phyloP scores from a whole-genome alignment of 352 stramenopile species.

The Pythium rhizo-oryzae region DNA sequence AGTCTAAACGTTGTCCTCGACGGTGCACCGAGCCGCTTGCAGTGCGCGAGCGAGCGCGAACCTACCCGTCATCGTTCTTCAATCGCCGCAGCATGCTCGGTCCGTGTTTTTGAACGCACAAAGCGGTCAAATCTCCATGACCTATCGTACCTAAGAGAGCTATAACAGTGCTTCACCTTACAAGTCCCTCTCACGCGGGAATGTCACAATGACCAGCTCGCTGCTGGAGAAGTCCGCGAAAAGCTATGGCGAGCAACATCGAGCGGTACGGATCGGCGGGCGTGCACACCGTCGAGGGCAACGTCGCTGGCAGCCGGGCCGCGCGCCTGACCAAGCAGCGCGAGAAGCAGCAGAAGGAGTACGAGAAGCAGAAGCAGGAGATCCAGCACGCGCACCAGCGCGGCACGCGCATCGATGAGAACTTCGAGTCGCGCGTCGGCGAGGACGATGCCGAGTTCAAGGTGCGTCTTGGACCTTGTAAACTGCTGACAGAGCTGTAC shows the following conservation, averaged over 20 bases:
- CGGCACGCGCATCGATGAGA: slow-evolving; percentile 88
- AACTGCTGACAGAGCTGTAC: not conserved
- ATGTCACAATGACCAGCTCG: slow-evolving; percentile 14
- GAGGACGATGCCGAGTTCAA: slow-evolving; percentile 89
- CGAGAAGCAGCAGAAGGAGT: slow-evolving; percentile 93
- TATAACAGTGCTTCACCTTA: not conserved
- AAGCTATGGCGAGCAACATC: slow-evolving; percentile 59
- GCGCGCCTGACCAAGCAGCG: slow-evolving; percentile 92
- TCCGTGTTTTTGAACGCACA: slow-evolving; percentile 4
- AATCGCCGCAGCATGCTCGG: slow-evolving; percentile 58
- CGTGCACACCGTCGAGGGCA: slow-evolving; percentile 97
- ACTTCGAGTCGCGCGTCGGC: slow-evolving; percentile 88
- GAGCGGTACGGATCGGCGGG: slow-evolving; percentile 86
- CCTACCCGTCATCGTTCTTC: slow-evolving; percentile 61
- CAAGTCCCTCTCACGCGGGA: slow-evolving; percentile 19
- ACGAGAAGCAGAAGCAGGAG: slow-evolving; percentile 92
- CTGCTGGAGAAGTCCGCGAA: not conserved
- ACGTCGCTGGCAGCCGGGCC: slow-evolving; percentile 91
- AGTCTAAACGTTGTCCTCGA: not conserved
- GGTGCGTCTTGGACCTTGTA: slow-evolving; percentile 34
- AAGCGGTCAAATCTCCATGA: not conserved
- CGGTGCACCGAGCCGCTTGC: not conserved
- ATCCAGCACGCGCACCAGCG: slow-evolving; percentile 85
- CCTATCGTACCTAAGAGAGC: slow-evolving; percentile 36
- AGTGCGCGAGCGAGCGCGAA: not conserved